Percentiles rank a stretch among this genome's conserved stretches.
Evolutionary conservation across 768 basidiomycete species (phyloP).

Genomic region (Tricholoma terreum): DNA sequence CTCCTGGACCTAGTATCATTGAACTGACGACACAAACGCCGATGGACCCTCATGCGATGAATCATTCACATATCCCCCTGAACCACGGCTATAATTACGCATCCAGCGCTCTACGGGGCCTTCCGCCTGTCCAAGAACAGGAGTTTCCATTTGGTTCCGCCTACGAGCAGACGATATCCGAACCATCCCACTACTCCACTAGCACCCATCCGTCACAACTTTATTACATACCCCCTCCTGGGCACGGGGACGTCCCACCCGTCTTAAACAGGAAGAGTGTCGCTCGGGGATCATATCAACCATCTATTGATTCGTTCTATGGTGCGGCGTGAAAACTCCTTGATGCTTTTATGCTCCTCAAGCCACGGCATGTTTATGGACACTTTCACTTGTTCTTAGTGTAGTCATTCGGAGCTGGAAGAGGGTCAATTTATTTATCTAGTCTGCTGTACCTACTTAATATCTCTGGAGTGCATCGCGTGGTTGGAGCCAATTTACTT

Average conservation of each 20-base stretch:
- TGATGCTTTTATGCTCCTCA: too few species aligned
- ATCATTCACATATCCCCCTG: neutral
- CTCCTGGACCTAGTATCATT: conserved; percentile 26
- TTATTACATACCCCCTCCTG: conserved; percentile 1
- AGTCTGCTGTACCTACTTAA: neutral
- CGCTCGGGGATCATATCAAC: conserved; percentile 27
- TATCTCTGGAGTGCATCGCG: neutral
- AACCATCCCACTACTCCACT: neutral
- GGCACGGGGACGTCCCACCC: conserved; percentile 8
- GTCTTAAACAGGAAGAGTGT: conserved; percentile 14
- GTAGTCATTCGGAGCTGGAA: neutral
- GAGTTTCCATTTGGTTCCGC: neutral
- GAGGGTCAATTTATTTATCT: neutral
- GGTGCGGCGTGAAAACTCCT: conserved; percentile 18
- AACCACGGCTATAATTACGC: conserved; percentile 7
- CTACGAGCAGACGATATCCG: neutral
- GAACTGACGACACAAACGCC: conserved; percentile 17
- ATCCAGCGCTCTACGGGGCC: conserved; percentile 10
- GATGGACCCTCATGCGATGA: conserved; percentile 23
- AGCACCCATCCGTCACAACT: neutral
- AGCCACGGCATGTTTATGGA: too few species aligned
- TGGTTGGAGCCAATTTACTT: neutral
- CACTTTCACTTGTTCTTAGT: neutral
- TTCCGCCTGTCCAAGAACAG: conserved; percentile 10
- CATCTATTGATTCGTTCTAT: conserved; percentile 42